These are phyloP conservation scores for Fraxinus sp. DNA, from an alignment of 305 asterid genomes.

Conservation along the genomic window DNA sequence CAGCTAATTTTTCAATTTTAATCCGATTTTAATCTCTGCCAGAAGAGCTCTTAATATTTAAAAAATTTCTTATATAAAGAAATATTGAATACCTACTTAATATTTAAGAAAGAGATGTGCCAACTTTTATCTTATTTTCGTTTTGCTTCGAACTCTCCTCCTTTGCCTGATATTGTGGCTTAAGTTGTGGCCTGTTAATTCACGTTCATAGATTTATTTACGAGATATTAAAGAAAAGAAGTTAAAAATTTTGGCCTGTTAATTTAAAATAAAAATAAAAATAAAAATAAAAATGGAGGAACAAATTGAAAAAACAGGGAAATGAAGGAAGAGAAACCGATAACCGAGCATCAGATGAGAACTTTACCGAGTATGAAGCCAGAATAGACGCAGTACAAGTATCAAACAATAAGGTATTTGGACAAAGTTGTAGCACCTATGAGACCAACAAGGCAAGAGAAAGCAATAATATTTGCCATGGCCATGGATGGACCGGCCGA, in stretches of 20 bases:
- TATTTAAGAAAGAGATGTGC: background rate
- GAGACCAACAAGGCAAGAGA: conserved; percentile 66
- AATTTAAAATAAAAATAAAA: background rate
- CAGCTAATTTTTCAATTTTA: no score
- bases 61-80: no score
- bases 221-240: background rate
- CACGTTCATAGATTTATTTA: background rate
- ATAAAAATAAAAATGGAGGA: no score
- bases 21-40: no score
- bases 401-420: conserved; percentile 31
- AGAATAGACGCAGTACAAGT: background rate
- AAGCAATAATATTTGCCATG: conserved; percentile 47
- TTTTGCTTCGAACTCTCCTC: background rate
- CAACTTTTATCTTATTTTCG: background rate
- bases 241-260: background rate
- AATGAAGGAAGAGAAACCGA: no score
- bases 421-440: conserved; percentile 53
- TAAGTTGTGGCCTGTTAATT: background rate
- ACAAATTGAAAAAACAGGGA: no score
- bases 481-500: conserved; percentile 60
- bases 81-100: no score
- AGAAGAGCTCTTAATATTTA: no score
- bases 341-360: no score
- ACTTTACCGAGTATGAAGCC: no score
- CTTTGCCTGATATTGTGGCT: background rate